These are phyloP conservation scores for Gossypioides kirkii DNA, from an alignment of 345 rosid species.

Conservation along the genomic window DNA sequence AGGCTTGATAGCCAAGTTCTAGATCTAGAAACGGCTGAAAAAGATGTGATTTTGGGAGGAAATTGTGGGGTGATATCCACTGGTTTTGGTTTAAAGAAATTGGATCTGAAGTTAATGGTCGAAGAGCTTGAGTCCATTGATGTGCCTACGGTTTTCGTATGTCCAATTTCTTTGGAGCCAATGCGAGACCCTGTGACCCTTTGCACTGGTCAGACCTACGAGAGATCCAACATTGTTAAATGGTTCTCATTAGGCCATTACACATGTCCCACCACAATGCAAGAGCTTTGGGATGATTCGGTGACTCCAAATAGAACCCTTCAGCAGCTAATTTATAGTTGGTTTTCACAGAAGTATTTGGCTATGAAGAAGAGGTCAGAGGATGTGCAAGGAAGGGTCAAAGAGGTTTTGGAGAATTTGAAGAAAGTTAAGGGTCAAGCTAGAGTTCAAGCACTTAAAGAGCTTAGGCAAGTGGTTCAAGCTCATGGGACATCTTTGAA, in stretches of 20 bases:
- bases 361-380: constrained; percentile 56
- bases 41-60: constrained; percentile 68
- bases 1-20: constrained; percentile 58
- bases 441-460: constrained; percentile 57
- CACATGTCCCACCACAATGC: constrained; percentile 79
- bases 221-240: constrained; percentile 54
- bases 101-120: constrained; percentile 61
- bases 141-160: constrained; percentile 59
- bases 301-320: constrained; percentile 66
- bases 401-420: constrained; percentile 46
- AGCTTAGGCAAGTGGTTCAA: constrained; percentile 44
- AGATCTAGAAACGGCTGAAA: constrained; percentile 67
- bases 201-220: constrained; percentile 76
- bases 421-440: constrained; percentile 70
- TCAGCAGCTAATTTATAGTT: constrained; percentile 55
- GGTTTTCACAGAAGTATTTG: constrained; percentile 63
- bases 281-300: constrained; percentile 68
- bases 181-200: constrained; percentile 75
- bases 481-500: constrained; percentile 46
- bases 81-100: constrained; percentile 34
- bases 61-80: constrained; percentile 30
- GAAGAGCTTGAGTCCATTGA: constrained; percentile 54
- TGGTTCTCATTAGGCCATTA: constrained; percentile 59
- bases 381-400: constrained; percentile 65
- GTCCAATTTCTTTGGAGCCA: constrained; percentile 65